Percentiles rank a stretch among this genome's conserved stretches.
phyloP scores from a whole-genome alignment of 139 green algal genomes.

The Parachlorella kessleri region DNA sequence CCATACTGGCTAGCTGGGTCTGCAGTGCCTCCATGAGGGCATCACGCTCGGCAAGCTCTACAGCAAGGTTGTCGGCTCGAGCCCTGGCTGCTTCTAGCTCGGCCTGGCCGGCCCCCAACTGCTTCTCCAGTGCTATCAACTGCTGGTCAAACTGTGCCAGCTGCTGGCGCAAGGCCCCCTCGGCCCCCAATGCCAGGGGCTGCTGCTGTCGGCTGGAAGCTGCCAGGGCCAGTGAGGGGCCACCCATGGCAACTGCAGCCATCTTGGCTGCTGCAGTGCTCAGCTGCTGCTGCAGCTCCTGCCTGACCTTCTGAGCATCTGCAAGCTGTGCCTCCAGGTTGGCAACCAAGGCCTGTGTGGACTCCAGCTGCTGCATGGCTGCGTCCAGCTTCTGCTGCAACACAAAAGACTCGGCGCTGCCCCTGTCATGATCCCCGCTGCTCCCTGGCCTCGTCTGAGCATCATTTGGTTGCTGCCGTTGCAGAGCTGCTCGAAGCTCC shows the following conservation, averaged over 20 bases:
- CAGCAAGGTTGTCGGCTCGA: neutral
- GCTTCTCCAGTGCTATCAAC: neutral
- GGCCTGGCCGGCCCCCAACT: neutral
- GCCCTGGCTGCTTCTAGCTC: neutral
- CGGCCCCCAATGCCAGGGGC: neutral
- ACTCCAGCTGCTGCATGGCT: neutral
- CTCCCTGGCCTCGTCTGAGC: no score
- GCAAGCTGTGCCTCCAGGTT: slow-evolving; percentile 19
- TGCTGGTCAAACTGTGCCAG: neutral
- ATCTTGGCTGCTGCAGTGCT: no score
- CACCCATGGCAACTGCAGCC: neutral
- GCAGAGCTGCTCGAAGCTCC: slow-evolving; percentile 11
- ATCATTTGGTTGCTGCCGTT: neutral
- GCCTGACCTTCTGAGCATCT: neutral
- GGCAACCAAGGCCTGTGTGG: neutral
- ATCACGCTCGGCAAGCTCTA: slow-evolving; percentile 24
- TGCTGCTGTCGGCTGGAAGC: neutral
- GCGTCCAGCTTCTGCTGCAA: slow-evolving; percentile 23
- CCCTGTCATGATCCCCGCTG: no score
- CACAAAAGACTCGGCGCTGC: neutral
- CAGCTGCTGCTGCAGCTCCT: slow-evolving; percentile 7
- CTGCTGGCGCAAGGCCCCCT: neutral
- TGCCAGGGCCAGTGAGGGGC: neutral
- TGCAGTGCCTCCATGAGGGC: slow-evolving; percentile 21
- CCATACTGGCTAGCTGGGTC: neutral